Percentiles rank a stretch among this genome's conserved stretches.
phyloP scores from a whole-genome alignment of 2,329 filamentous ascomycete genomes.

The Clonostachys byssicola region DNA sequence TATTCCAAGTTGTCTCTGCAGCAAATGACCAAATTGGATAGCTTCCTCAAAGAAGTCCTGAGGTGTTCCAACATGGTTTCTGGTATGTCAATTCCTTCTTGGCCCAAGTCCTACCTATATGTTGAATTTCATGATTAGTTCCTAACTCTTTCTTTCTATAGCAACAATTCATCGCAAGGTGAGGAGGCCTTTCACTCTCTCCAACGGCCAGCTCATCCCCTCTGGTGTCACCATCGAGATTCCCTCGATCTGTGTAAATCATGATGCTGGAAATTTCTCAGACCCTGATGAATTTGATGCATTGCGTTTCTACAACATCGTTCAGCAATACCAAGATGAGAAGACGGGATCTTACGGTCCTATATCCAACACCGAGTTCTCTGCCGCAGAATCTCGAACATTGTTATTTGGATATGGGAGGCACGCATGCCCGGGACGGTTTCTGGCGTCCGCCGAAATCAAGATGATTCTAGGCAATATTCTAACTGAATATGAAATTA shows the following conservation, averaged over 20 bases:
- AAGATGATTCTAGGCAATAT: slow-evolving; percentile 35
- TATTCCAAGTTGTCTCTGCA: slow-evolving; percentile 24
- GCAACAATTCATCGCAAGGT: slow-evolving; percentile 46
- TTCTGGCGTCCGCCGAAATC: slow-evolving; percentile 39
- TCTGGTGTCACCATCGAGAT: slow-evolving; percentile 37
- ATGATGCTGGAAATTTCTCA: slow-evolving; percentile 25
- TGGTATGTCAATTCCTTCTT: slow-evolving; percentile 17
- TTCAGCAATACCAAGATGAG: background rate
- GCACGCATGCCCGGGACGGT: slow-evolving; percentile 35
- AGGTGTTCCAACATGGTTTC: slow-evolving; percentile 19
- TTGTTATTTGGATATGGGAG: slow-evolving; percentile 30
- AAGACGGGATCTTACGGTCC: slow-evolving; percentile 7
- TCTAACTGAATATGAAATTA: slow-evolving; percentile 32
- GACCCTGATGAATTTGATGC: slow-evolving; percentile 33
- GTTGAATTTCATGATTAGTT: background rate
- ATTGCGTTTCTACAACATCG: slow-evolving; percentile 34
- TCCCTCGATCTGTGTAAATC: slow-evolving; percentile 26
- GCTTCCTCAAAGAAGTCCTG: slow-evolving; percentile 31
- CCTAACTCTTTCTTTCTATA: background rate
- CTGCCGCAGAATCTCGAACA: slow-evolving; percentile 26
- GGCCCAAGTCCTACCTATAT: background rate
- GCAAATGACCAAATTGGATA: slow-evolving; percentile 32
- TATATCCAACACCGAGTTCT: slow-evolving; percentile 28
- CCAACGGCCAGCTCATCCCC: slow-evolving; percentile 47
- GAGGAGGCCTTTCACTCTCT: slow-evolving; percentile 43